Evolutionary conservation across 768 basidiomycete genomes (phyloP), one percentile per base, ranked within the genome.

Genomic region (Cystofilobasidium ferigula): DNA sequence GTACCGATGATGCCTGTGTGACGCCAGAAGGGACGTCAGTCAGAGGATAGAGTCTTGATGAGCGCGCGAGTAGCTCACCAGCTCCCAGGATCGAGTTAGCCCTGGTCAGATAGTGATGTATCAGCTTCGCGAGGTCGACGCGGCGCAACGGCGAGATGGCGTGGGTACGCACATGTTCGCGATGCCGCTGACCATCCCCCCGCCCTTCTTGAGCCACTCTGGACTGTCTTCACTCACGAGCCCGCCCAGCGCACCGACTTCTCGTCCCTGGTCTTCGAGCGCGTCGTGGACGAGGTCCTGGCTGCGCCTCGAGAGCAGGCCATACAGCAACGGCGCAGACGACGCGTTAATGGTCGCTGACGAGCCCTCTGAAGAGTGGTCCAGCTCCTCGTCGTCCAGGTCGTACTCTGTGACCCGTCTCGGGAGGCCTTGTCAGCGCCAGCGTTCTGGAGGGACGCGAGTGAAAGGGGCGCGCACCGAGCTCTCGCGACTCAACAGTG

Each of bases 31-130:
- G 34, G 36, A 38, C 38, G 34, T 16, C 53, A 20, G 10, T 20
- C 16, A 2, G 28, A 38, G 58, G 34, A 59, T 54, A 53, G 58
- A 48, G 42, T 57, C 42, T 53, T 61, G 48, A 57, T 45, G 65
- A 28, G 57, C 54, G 32, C 60, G 68, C 20, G 45, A 64, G 18
- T 22, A 0, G 63, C 72, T 51, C 57, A 70, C 71, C 76, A 73
- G 93, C 93, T 48, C 93, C 93, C 18, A 97, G 78, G 38, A 98
- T 95, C 1, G 89, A 91, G 74, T 98, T 97, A 26, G 90, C 88
- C 94, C 95, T 95, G 74, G 88, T 89, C 72, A 88, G 85, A 28
- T 16, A 0, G 57, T n/a, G 0, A 40, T 26, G 40, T 38, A 18
- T 63, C 45, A 60, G 64, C 24, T 62, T 26, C 28, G 9, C 18